A percentile compares a stretch with the other conserved stretches of the same genome.
These are phyloP conservation scores for Pseudotsuga menziesii DNA, from an alignment of 75 land plant species.

Conservation along the genomic window DNA sequence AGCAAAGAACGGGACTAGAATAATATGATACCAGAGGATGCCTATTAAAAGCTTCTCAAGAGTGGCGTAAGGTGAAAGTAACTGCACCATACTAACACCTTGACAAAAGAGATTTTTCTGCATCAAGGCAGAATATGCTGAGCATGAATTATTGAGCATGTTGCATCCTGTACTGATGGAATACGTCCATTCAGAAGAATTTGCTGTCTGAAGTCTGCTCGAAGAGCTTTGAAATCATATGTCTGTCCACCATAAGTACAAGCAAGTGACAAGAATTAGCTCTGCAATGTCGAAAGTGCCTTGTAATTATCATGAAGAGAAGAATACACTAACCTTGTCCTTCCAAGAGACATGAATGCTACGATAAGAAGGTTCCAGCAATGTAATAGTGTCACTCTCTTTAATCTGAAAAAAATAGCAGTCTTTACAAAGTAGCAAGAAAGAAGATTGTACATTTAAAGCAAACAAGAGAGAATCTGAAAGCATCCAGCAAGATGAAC, in stretches of 20 bases:
- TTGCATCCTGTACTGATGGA: slow-evolving; percentile 41
- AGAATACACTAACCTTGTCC: slow-evolving; percentile 52
- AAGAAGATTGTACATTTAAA: neutral
- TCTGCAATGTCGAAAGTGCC: neutral
- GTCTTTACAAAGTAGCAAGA: neutral
- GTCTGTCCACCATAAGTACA: slow-evolving; percentile 35
- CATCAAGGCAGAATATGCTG: slow-evolving; percentile 35
- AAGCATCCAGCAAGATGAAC: neutral
- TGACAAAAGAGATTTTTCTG: neutral
- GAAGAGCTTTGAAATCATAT: slow-evolving; percentile 66
- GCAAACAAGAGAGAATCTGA: slow-evolving; percentile 1
- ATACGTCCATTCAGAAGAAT: slow-evolving; percentile 70
- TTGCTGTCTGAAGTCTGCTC: slow-evolving; percentile 83
- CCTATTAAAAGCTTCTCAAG: no score
- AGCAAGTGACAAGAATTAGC: neutral
- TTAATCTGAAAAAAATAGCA: slow-evolving; percentile 44
- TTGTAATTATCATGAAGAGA: neutral
- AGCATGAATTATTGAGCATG: slow-evolving; percentile 55
- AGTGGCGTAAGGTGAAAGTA: neutral
- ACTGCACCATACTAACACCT: neutral
- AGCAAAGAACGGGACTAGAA: neutral
- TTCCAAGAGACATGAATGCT: slow-evolving; percentile 60
- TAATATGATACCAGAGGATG: neutral
- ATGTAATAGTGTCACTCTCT: slow-evolving; percentile 67
- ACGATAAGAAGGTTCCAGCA: slow-evolving; percentile 67